Evolutionary conservation across 2,329 filamentous ascomycete species (phyloP), one percentile per base, ranked within the genome.

Genomic region (Chalara sp.): DNA sequence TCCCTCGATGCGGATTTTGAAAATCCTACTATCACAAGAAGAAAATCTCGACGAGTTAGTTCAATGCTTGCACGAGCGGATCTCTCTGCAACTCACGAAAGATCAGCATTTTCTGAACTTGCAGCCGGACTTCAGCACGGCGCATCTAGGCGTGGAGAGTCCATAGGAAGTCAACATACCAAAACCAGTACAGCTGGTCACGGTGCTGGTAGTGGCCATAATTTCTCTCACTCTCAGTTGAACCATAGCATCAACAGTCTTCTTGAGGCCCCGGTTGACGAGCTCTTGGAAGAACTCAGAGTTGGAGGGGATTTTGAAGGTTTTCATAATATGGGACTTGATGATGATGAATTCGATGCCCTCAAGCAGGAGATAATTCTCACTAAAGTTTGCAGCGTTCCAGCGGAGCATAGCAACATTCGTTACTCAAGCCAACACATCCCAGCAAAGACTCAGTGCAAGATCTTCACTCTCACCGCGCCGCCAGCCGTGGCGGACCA

Each of bases 1-100:
- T 81, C 85, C 1, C 69, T 92, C n/a, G 86, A 87, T 50, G 79
- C 86, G 41, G 86, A 89, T 51, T 77, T 76, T 48, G 73, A 78
- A 50, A 74, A 71, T 8, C 64, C 67, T n/a, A 73, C 75, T 12
- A 73, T 74, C 10, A 76, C 76, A 0, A 71, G 81, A 47, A 74
- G 81, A 53, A 81, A 80, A 54, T 85, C 81, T 13, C 82, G 93
- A 42, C 81, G 93, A 47, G 86, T 97, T 30, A 99, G 93, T 71
- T 97, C 92, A 12, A 79, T 96, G 70, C 75, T 96, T 48, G 91
- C 91, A 12, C 79, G 92, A 61, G 87, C 88, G 32, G 92, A 96
- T 64, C 73, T 96, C 21, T 92, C 89, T 0, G 85, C 88, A 7
- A 93, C 86, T 12, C 87, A 92, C 57, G 90, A 95, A 59, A 79